Percentiles rank a stretch among this genome's conserved stretches.
Evolutionary conservation across 176 grass and related monocot genomes (phyloP).

Genomic region (Oryza longistaminata): DNA sequence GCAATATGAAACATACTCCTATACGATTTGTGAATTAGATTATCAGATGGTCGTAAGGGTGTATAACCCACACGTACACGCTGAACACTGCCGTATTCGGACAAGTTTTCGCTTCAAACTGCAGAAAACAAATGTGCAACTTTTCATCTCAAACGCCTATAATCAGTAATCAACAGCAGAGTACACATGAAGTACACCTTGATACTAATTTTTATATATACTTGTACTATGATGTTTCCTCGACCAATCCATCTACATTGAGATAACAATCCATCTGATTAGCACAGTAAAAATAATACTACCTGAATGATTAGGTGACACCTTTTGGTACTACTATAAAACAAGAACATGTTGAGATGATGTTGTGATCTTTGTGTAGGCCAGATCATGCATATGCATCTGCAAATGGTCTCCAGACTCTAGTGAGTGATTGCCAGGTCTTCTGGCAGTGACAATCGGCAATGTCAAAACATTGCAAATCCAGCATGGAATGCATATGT

Average conservation of each 20-base stretch:
- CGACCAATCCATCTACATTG: neutral
- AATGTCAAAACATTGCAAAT: neutral
- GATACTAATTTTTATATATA: neutral
- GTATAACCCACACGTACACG: neutral
- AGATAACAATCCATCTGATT: neutral
- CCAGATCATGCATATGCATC: neutral
- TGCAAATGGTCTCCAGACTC: neutral
- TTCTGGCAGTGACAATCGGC: neutral
- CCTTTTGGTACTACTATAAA: neutral
- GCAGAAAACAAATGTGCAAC: neutral
- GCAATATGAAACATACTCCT: neutral
- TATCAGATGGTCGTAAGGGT: too few relatives aligned
- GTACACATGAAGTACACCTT: neutral
- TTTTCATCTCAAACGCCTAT: neutral
- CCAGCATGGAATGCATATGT: neutral
- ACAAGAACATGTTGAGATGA: neutral
- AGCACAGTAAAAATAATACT: neutral
- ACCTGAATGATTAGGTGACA: neutral
- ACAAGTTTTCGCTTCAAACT: neutral
- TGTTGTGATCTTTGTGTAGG: too few relatives aligned
- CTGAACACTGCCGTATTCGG: neutral
- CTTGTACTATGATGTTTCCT: neutral
- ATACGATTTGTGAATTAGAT: too few relatives aligned
- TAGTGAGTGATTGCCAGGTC: neutral
- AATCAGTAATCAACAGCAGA: neutral